Evolutionary conservation across 2,329 filamentous ascomycete genomes (phyloP).

Genomic region (Periconia macrospinosa): DNA sequence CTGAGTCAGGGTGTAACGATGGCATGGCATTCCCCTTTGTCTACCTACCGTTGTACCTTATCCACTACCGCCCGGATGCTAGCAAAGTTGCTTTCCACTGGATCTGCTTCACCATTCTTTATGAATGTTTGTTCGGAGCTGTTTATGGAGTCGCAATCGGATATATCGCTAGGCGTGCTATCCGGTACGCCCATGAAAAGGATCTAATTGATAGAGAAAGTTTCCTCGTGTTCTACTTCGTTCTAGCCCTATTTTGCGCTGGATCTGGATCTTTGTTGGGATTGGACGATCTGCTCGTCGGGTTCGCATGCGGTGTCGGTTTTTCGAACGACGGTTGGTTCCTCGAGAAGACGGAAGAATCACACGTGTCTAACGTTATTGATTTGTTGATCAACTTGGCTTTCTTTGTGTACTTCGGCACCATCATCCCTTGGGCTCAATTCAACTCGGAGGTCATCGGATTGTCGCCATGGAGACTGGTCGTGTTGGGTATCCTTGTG

Average conservation of each 20-base stretch:
- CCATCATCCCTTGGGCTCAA: slow-evolving; percentile 94
- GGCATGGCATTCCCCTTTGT: slow-evolving; percentile 99
- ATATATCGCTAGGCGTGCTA: slow-evolving; percentile 86
- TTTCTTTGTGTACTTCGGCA: slow-evolving; percentile 97
- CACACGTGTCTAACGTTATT: slow-evolving; percentile 98
- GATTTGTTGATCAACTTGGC: slow-evolving; percentile 94
- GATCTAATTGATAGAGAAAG: slow-evolving; percentile 94
- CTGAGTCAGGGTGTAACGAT: slow-evolving; percentile 98
- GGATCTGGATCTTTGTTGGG: slow-evolving; percentile 90
- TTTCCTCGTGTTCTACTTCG: slow-evolving; percentile 98
- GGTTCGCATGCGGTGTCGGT: slow-evolving; percentile 93
- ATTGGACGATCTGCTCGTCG: slow-evolving; percentile 89
- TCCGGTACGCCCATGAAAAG: slow-evolving; percentile 81
- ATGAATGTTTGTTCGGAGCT: slow-evolving; percentile 93
- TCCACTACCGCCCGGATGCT: slow-evolving; percentile 74
- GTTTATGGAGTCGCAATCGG: slow-evolving; percentile 85
- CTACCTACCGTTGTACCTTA: slow-evolving; percentile 87
- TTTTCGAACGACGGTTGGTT: slow-evolving; percentile 99
- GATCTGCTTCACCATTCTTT: slow-evolving; percentile 86
- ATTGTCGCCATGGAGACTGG: slow-evolving; percentile 81
- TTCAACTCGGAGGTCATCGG: slow-evolving; percentile 77
- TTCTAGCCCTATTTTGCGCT: slow-evolving; percentile 91
- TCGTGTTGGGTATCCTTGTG: slow-evolving; percentile 92
- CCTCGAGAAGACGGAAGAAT: slow-evolving; percentile 95
- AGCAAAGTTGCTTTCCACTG: slow-evolving; percentile 77